These are phyloP conservation scores for Aspergillus heteromorphus DNA, from an alignment of 495 filamentous ascomycete species.

Conservation along the genomic window DNA sequence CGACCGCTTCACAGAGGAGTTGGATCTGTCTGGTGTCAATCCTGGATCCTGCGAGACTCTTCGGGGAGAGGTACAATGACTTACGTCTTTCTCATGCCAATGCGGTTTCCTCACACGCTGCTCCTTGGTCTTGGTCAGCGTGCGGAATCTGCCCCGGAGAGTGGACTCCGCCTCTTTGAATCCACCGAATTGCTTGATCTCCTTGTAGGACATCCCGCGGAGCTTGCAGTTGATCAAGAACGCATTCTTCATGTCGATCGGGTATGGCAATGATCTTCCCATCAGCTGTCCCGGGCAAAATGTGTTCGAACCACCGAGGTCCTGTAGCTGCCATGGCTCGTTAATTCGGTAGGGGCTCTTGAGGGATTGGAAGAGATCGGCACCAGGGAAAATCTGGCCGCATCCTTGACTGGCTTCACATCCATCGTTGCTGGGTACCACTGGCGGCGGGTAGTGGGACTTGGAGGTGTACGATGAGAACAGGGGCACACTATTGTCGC, in stretches of 20 bases:
- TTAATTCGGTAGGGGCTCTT: background rate
- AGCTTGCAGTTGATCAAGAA: slow-evolving; percentile 60
- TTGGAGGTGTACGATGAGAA: background rate
- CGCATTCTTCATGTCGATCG: slow-evolving; percentile 45
- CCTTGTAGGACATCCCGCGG: slow-evolving; percentile 70
- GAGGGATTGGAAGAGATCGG: background rate
- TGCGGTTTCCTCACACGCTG: slow-evolving; percentile 71
- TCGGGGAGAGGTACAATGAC: slow-evolving; percentile 25
- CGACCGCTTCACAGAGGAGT: slow-evolving; percentile 34
- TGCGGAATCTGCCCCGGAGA: slow-evolving; percentile 72
- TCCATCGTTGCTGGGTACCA: background rate
- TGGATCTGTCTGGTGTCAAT: slow-evolving; percentile 25
- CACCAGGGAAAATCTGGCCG: background rate
- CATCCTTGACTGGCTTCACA: background rate
- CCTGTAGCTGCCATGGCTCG: background rate
- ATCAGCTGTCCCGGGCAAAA: background rate
- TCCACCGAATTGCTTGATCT: slow-evolving; percentile 61
- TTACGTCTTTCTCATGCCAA: slow-evolving; percentile 73
- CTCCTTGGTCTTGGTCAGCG: slow-evolving; percentile 69
- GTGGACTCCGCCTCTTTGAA: slow-evolving; percentile 84
- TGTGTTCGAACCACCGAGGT: background rate
- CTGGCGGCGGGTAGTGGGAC: background rate
- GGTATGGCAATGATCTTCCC: slow-evolving; percentile 2
- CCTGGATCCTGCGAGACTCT: background rate
- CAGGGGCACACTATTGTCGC: background rate